Base-by-base conservation (phyloP, 345 rosid species). In the Theobroma cacao region DNA sequence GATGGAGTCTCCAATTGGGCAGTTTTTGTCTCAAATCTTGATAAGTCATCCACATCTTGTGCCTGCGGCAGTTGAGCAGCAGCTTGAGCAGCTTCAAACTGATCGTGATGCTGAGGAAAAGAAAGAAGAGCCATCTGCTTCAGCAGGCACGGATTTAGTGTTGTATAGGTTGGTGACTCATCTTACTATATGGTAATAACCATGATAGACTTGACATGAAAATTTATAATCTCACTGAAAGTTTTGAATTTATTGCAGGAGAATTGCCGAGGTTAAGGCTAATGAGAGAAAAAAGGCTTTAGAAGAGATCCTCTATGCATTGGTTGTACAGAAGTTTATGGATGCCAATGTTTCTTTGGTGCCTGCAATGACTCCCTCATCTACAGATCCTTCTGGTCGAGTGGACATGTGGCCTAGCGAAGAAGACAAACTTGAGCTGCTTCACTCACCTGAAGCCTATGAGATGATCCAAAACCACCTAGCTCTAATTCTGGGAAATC, bases 391-490 rank as follows among this genome's bases (percentile, higher is more conserved):
- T 40, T 88, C 94, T 7, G 92, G 90, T 71, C 86, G 74, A 11
- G 92, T 91, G 62, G 94, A 93, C 34, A 47, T 83, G 0, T 90
- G 98, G 98, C 90, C 95, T 1, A 85, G 84, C 75, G 86, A 94
- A 81, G 93, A 85, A 3, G 91, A 88, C 58, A 86, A 85, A 70
- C 93, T 96, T 12, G 89, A 90, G 84, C 81, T 69, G 45, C 95
- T 96, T 80, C 99, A 96, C 84, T 96, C 99, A 0, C 65, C 89
- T 2, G 99, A 96, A 80, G 95, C 98, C 56, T 90, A 85, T 60
- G 98, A 96, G 85, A 96, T 96, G 99, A 93, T 96, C 81, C 99
- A 91, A 87, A 92, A 91, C 83, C 99, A 96, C 81, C 81, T 96
- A 40, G 81, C 98, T 58, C 84, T 94, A 4, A 94, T 96, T 71